These are phyloP conservation scores for Rosa lucieae DNA, from an alignment of 306 rosid genomes.

Conservation along the genomic window DNA sequence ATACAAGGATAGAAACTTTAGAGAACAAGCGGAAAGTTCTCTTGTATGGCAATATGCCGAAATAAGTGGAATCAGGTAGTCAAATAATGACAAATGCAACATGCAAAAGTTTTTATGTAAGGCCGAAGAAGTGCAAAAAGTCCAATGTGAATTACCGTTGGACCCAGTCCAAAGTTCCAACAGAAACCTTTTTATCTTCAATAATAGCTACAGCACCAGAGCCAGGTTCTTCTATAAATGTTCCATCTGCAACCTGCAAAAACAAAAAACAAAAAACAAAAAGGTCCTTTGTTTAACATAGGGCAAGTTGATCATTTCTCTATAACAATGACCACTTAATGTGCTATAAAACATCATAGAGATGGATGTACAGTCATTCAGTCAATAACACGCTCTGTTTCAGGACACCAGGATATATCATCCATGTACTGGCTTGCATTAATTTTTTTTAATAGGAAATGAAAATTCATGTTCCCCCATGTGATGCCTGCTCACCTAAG, in stretches of 20 bases:
- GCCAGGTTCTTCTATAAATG: conserved; percentile 96
- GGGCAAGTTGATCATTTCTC: neutral
- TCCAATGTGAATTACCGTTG: conserved; percentile 46
- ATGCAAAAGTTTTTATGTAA: neutral
- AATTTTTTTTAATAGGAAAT: neutral
- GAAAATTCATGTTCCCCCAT: neutral
- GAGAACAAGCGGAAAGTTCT: neutral
- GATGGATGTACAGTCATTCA: neutral
- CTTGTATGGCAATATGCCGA: neutral
- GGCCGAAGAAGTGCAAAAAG: neutral
- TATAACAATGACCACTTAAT: neutral
- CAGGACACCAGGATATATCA: neutral
- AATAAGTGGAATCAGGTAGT: neutral
- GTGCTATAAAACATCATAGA: neutral
- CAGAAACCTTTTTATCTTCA: conserved; percentile 66
- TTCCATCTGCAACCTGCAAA: conserved; percentile 72
- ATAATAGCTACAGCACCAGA: conserved; percentile 90
- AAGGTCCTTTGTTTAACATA: neutral
- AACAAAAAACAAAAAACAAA: neutral
- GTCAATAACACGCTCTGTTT: neutral
- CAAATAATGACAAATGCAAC: neutral
- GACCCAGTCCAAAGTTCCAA: conserved; percentile 94
- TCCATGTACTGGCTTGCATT: neutral
- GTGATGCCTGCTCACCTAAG: neutral
- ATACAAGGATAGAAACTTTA: neutral